Evolutionary conservation across 139 green algal genomes (phyloP).

Genomic region (Micractinium sp.): DNA sequence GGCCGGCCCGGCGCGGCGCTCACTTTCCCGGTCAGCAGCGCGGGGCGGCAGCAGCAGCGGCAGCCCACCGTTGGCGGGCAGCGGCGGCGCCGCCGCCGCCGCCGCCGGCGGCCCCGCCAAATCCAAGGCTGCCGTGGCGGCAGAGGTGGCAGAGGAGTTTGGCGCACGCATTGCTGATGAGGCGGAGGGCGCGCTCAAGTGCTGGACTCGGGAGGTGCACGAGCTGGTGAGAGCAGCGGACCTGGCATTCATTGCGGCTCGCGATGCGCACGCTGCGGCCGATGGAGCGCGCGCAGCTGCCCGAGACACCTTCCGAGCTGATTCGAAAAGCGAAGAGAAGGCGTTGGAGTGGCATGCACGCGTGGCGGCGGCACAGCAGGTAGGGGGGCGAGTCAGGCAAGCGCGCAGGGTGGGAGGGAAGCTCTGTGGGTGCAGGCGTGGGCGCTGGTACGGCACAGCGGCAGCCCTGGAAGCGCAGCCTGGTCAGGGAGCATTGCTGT

Average conservation of each 20-base stretch:
- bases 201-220: neutral
- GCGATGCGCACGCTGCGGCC: conserved; percentile 28
- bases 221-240: neutral
- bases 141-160: neutral
- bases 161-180: neutral
- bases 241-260: neutral
- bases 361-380: conserved; percentile 38
- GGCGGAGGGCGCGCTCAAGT: neutral
- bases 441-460: too few relatives aligned
- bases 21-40: neutral
- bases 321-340: conserved; percentile 25
- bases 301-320: conserved; percentile 25
- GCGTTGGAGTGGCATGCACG: conserved; percentile 40
- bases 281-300: conserved; percentile 33
- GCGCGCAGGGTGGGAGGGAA: neutral
- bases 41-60: neutral
- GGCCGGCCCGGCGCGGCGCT: neutral
- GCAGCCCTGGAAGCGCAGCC: too few relatives aligned
- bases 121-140: neutral
- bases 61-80: too few relatives aligned
- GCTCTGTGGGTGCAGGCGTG: neutral
- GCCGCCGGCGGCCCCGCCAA: neutral
- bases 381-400: neutral
- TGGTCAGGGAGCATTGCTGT: too few relatives aligned
- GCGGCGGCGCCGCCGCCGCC: too few relatives aligned